phyloP scores from a whole-genome alignment of 2,329 filamentous ascomycete genomes.

The Colletotrichum sp. region DNA sequence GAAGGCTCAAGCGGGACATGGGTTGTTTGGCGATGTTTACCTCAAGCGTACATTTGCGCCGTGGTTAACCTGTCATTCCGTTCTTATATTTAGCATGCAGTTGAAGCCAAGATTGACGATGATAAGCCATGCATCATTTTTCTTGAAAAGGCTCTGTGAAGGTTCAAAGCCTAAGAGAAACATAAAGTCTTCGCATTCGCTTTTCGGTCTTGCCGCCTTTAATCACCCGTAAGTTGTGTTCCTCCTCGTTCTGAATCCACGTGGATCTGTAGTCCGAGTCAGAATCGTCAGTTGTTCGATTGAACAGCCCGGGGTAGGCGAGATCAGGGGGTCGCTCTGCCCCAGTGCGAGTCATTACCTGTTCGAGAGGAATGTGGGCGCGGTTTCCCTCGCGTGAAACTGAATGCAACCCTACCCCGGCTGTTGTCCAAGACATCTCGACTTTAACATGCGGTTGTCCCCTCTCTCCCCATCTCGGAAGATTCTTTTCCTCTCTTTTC shows the following conservation, averaged over 20 bases:
- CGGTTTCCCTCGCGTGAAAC: not conserved
- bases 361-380: not conserved
- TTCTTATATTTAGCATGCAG: not conserved
- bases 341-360: slow-evolving; percentile 4
- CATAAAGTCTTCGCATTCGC: not conserved
- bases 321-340: not conserved
- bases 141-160: not conserved
- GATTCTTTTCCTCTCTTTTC: not conserved
- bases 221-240: not conserved
- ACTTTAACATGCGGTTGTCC: not conserved
- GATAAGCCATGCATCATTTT: too few relatives aligned
- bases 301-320: not conserved
- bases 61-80: not conserved
- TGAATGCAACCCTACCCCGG: not conserved
- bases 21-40: not conserved
- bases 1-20: not conserved
- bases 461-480: not conserved
- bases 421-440: not conserved
- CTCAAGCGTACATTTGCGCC: not conserved
- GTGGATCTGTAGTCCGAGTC: not conserved
- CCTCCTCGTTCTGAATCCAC: not conserved
- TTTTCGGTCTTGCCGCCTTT: not conserved
- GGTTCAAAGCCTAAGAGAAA: not conserved
- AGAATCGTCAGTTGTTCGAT: not conserved
- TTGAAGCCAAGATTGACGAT: not conserved